A percentile compares a stretch with the other conserved stretches of the same genome.
phyloP scores from a whole-genome alignment of 371 early-diverging fungal species.

The Mucor saturninus region DNA sequence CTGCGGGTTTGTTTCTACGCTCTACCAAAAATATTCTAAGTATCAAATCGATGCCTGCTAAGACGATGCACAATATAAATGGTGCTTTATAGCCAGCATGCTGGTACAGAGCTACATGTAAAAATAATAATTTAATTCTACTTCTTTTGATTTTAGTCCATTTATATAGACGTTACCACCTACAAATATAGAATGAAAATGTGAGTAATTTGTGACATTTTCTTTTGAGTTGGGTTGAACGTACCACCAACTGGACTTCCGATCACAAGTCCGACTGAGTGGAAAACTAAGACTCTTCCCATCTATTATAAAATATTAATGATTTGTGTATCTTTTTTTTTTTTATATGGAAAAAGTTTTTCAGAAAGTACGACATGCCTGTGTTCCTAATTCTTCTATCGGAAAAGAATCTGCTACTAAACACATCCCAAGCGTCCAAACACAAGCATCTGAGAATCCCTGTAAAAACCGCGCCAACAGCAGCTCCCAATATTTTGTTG shows the following conservation, averaged over 20 bases:
- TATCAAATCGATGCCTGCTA: slow-evolving; percentile 54
- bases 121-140: background rate
- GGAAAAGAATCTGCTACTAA: slow-evolving; percentile 61
- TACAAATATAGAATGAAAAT: background rate
- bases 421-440: slow-evolving; percentile 59
- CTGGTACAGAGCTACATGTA: slow-evolving; percentile 48
- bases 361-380: slow-evolving; percentile 10
- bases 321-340: background rate
- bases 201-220: background rate
- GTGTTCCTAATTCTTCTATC: slow-evolving; percentile 53
- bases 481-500: slow-evolving; percentile 51
- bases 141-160: background rate
- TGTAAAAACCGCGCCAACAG: slow-evolving; percentile 64
- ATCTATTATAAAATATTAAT: slow-evolving; percentile 34
- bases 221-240: background rate
- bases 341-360: background rate
- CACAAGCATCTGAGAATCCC: slow-evolving; percentile 60
- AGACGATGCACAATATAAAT: slow-evolving; percentile 63
- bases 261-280: slow-evolving; percentile 58
- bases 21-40: slow-evolving; percentile 50
- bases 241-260: slow-evolving; percentile 62
- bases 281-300: slow-evolving; percentile 56
- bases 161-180: slow-evolving; percentile 1
- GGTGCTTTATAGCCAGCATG: slow-evolving; percentile 62
- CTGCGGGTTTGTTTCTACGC: slow-evolving; percentile 21